phyloP scores from a whole-genome alignment of 306 rosid genomes.

The Rosa multiflora region DNA sequence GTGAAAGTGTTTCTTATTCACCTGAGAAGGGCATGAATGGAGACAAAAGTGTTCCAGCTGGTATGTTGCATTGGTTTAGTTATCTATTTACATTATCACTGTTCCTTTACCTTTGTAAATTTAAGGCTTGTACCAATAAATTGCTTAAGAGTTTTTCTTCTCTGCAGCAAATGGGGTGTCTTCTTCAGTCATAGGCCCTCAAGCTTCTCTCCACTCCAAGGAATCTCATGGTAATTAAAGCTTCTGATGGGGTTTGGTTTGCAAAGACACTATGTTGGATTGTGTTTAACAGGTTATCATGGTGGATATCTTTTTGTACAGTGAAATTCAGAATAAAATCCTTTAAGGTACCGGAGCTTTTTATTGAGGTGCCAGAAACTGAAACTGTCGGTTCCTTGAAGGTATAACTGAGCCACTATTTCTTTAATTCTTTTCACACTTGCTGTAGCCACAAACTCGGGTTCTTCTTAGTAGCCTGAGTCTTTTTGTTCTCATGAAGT shows the following conservation, averaged over 20 bases:
- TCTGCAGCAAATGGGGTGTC: slow-evolving; percentile 39
- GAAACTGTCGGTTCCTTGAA: slow-evolving; percentile 80
- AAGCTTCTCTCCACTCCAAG: slow-evolving; percentile 46
- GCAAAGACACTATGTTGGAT: slow-evolving; percentile 4
- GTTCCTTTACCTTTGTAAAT: not conserved
- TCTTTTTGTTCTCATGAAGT: not conserved
- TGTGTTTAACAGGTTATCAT: slow-evolving; percentile 31
- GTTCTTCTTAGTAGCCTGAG: not conserved
- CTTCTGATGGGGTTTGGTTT: slow-evolving; percentile 2
- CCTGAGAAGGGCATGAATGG: slow-evolving; percentile 47
- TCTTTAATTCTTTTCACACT: not conserved
- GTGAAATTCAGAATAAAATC: slow-evolving; percentile 87
- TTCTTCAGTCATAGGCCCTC: slow-evolving; percentile 37
- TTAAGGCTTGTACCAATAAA: slow-evolving; percentile 11
- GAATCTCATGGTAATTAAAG: slow-evolving; percentile 67
- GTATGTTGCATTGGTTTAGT: slow-evolving; percentile 38
- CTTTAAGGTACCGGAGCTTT: slow-evolving; percentile 82
- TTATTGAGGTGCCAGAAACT: slow-evolving; percentile 78
- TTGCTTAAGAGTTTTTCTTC: slow-evolving; percentile 22
- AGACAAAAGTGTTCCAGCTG: slow-evolving; percentile 38
- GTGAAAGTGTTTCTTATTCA: slow-evolving; percentile 75
- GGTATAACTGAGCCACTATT: slow-evolving; percentile 40
- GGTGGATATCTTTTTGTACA: slow-evolving; percentile 39
- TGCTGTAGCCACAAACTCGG: slow-evolving; percentile 1
- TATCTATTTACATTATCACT: not conserved